Evolutionary conservation across 805 yeast genomes (phyloP).

Genomic region (Saccharomyces jurei): DNA sequence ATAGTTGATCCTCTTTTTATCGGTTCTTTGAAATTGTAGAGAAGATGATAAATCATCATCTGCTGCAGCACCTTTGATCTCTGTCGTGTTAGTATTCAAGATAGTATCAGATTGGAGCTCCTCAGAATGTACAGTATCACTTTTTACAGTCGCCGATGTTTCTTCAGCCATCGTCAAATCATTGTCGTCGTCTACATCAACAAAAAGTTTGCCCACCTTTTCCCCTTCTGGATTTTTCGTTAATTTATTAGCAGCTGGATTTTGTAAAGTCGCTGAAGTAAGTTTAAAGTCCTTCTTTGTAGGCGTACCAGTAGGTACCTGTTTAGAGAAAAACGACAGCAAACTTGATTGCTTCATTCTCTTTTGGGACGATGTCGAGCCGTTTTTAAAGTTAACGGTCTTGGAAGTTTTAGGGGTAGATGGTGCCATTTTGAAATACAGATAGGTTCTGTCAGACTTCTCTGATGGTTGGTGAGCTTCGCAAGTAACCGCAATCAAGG

Average conservation of each 20-base stretch:
- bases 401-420: conserved; percentile 21
- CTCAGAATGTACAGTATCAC: background rate
- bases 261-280: background rate
- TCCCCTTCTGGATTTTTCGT: background rate
- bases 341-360: conserved; percentile 33
- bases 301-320: conserved; percentile 9
- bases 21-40: conserved; percentile 8
- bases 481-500: conserved; percentile 1
- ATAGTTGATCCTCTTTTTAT: conserved; percentile 28
- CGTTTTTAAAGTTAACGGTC: conserved; percentile 5
- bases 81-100: background rate
- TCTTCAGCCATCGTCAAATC: background rate
- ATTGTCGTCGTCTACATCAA: conserved; percentile 12
- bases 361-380: conserved; percentile 23
- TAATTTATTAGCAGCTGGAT: background rate
- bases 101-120: background rate
- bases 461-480: background rate
- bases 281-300: background rate
- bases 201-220: conserved; percentile 5
- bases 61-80: background rate
- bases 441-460: background rate
- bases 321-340: conserved; percentile 30
- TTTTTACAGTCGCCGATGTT: background rate
- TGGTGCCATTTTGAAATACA: conserved; percentile 12
- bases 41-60: background rate